phyloP scores from a whole-genome alignment of 75 land plant genomes.

The Adiantum capillusveneris region DNA sequence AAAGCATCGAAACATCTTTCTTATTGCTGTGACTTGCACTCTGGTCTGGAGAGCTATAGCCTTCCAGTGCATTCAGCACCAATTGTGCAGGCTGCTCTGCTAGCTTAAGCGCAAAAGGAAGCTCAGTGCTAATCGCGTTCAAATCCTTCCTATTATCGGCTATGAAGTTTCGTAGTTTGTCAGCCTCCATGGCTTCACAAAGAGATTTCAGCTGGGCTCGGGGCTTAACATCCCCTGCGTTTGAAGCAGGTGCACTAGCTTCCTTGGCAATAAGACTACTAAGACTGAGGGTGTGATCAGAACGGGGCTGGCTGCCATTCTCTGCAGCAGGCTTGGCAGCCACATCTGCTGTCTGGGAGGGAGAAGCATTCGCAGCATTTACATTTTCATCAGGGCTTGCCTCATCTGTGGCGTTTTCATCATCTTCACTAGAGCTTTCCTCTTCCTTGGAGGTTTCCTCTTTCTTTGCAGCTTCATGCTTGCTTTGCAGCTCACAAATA shows the following conservation, averaged over 20 bases:
- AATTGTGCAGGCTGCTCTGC: slow-evolving; percentile 59
- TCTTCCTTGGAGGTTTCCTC: background rate
- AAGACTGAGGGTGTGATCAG: background rate
- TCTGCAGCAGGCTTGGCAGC: slow-evolving; percentile 4
- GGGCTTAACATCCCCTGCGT: background rate
- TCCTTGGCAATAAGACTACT: background rate
- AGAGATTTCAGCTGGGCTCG: slow-evolving; percentile 14
- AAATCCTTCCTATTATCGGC: slow-evolving; percentile 44
- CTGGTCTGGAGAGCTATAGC: slow-evolving; percentile 47
- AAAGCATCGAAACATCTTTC: slow-evolving; percentile 11
- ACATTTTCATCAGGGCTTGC: slow-evolving; percentile 6
- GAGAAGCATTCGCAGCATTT: background rate
- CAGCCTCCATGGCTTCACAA: slow-evolving; percentile 53
- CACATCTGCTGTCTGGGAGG: background rate
- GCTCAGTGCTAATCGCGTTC: slow-evolving; percentile 29
- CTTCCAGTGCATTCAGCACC: slow-evolving; percentile 56
- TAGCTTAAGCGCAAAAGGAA: slow-evolving; percentile 36
- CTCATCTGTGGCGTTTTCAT: slow-evolving; percentile 7
- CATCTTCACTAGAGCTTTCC: background rate
- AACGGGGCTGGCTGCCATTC: background rate
- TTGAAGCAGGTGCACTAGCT: background rate
- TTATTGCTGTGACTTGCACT: slow-evolving; percentile 3
- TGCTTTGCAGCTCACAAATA: slow-evolving; percentile 26
- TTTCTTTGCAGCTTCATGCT: background rate
- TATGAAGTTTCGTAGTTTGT: slow-evolving; percentile 46